Conservation (phyloP, 257 asterid species). For the Nicotiana undulata region DNA sequence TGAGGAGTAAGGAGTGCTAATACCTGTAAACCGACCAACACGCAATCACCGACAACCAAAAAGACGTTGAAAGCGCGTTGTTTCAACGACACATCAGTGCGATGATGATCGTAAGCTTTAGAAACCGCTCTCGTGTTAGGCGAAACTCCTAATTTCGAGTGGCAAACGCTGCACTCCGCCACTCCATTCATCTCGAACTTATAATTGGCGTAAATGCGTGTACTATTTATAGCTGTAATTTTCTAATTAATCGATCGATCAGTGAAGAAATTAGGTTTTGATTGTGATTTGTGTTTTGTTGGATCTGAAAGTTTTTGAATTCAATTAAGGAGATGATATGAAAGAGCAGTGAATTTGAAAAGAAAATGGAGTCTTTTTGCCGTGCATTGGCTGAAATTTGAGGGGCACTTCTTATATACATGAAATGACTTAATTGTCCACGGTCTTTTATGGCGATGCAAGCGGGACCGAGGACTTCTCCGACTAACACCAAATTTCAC, state of each 20-base stretch:
- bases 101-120: conserved; percentile 38
- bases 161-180: conserved; percentile 45
- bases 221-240: not conserved
- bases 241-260: not conserved
- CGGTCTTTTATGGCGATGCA: too few species aligned
- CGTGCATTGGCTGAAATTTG: too few species aligned
- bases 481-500: too few species aligned
- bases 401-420: too few species aligned
- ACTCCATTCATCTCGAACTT: conserved; percentile 22
- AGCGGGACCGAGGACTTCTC: too few species aligned
- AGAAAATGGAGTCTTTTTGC: too few species aligned
- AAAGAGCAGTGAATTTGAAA: not conserved
- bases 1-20: not conserved
- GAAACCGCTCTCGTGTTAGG: conserved; percentile 19
- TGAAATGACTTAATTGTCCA: too few species aligned
- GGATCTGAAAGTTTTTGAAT: not conserved
- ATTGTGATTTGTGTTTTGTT: not conserved
- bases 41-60: conserved; percentile 35
- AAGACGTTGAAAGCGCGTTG: conserved; percentile 31
- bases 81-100: conserved; percentile 24
- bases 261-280: not conserved
- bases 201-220: not conserved
- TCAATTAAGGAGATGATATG: not conserved
- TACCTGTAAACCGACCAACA: conserved; percentile 41
- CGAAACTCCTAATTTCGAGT: conserved; percentile 28